Conservation (phyloP, 2,329 filamentous ascomycete genomes). For the Monosporascus sp. region DNA sequence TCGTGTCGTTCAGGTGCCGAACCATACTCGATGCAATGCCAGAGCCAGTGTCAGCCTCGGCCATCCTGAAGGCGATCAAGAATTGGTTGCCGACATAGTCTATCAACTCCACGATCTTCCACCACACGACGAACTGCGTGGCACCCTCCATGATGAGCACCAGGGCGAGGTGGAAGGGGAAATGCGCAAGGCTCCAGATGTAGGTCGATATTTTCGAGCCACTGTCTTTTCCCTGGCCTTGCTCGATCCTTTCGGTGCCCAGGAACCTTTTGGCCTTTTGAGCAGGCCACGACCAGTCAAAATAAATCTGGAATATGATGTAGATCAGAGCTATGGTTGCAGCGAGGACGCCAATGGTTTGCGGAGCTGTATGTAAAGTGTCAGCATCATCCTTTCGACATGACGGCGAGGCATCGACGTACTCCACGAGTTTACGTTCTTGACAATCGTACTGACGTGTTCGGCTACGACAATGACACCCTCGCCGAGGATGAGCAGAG, state of each 20-base stretch:
- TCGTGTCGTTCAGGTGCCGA: no score
- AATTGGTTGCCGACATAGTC: no score
- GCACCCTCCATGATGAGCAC: slow-evolving; percentile 57
- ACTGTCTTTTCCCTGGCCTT: no score
- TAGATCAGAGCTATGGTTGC: slow-evolving; percentile 34
- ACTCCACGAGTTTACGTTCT: slow-evolving; percentile 24
- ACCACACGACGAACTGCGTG: slow-evolving; percentile 48
- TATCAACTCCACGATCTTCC: slow-evolving; percentile 21
- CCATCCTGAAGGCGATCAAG: no score
- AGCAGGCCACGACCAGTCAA: slow-evolving; percentile 52
- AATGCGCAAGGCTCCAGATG: slow-evolving; percentile 51
- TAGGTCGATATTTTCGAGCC: no score
- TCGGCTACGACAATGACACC: slow-evolving; percentile 41
- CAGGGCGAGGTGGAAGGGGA: slow-evolving; percentile 57
- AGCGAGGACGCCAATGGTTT: slow-evolving; percentile 34
- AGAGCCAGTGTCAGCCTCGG: background rate
- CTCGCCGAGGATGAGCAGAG: slow-evolving; percentile 44
- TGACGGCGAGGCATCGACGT: background rate
- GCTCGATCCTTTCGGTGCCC: no score
- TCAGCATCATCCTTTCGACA: no score
- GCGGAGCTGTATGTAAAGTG: slow-evolving; percentile 17
- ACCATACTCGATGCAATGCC: background rate
- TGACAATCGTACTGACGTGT: slow-evolving; percentile 44
- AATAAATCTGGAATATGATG: slow-evolving; percentile 39
- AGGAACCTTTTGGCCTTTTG: slow-evolving; percentile 35